Evolutionary conservation across 1,284 basidiomycete genomes (phyloP), one percentile per base, ranked within the genome.

Genomic region (Heterobasidion irregulare): DNA sequence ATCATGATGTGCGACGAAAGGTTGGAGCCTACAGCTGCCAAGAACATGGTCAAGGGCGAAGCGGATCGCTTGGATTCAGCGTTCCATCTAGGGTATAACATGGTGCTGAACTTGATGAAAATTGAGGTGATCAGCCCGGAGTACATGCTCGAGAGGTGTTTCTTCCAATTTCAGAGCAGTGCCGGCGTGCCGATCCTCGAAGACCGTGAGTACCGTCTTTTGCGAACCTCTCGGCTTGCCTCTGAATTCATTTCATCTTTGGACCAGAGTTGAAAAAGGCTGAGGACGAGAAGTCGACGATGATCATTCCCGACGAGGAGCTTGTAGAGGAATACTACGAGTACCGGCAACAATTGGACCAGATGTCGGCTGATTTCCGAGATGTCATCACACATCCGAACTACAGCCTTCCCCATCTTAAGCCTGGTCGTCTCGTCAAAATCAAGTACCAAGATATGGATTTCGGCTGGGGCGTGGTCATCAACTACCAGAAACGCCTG

Each of bases 1-100:
- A 98, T 99, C 66, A 94, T 99, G 94, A 99, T 99, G 97, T 93
- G 91, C 68, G 96, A 99, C 71, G 94, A 98, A 73, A 98, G 97
- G 73, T 78, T 99, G 52, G 97, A 99, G 66, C 95, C 97, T 0
- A 71, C 82, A 2, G 83, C 88, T 0, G 96, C 97, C 49, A 99
- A 98, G 76, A 82, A 80, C 55, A 99, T 99, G 97, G 92, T 99
- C 70, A 98, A 98, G 72, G 97, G 97, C 52, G 92, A 98, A 73
- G 95, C 97, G 6, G 97, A 99, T 70, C 80, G 96, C 44, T 76
- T 99, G 58, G 94, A 99, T 71, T 98, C 95, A 16, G 97, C 97
- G 4, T 99, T 99, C 77, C 95, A 98, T 72, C 77, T 99, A 8
- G 96, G 97, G 10, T 99, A 99, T 74, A 99, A 99, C 70, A 99